These are phyloP conservation scores for Salix brachista DNA, from an alignment of 345 rosid genomes.

Conservation along the genomic window DNA sequence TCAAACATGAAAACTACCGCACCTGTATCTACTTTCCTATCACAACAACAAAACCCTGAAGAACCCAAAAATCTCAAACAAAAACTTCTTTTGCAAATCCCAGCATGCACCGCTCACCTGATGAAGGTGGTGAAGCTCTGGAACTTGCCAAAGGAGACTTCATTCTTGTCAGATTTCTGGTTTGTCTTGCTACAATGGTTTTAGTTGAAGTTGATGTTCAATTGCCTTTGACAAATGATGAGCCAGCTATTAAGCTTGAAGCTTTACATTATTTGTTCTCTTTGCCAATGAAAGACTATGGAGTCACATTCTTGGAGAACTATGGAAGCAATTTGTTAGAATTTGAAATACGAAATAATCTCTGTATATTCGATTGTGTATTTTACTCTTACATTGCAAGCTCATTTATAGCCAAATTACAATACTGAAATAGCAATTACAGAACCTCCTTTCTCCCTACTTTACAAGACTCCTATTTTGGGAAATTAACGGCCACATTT, in stretches of 20 bases:
- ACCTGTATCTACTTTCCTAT: not conserved
- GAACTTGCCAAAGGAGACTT: constrained; percentile 67
- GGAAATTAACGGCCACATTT: no score
- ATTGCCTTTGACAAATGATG: constrained; percentile 90
- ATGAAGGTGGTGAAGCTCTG: constrained; percentile 71
- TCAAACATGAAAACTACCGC: constrained; percentile 18
- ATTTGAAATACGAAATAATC: no score
- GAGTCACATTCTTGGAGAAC: constrained; percentile 52
- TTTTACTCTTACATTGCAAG: no score
- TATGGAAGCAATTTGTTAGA: no score
- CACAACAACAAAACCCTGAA: constrained; percentile 14
- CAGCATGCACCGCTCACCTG: constrained; percentile 67
- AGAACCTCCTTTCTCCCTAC: no score
- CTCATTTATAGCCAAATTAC: no score
- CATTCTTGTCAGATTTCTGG: constrained; percentile 44
- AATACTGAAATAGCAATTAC: no score
- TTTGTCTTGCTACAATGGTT: constrained; percentile 58
- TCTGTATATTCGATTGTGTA: no score
- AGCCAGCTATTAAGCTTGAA: constrained; percentile 82
- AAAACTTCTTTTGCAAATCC: constrained; percentile 51
- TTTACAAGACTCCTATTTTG: no score
- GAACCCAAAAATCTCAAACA: constrained; percentile 36
- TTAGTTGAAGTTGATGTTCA: constrained; percentile 69
- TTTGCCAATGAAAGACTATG: constrained; percentile 73
- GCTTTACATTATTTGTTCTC: constrained; percentile 69